Percentiles rank a stretch among this genome's conserved stretches.
Conservation (phyloP, 257 asterid genomes). For the Verbascum thapsus region DNA sequence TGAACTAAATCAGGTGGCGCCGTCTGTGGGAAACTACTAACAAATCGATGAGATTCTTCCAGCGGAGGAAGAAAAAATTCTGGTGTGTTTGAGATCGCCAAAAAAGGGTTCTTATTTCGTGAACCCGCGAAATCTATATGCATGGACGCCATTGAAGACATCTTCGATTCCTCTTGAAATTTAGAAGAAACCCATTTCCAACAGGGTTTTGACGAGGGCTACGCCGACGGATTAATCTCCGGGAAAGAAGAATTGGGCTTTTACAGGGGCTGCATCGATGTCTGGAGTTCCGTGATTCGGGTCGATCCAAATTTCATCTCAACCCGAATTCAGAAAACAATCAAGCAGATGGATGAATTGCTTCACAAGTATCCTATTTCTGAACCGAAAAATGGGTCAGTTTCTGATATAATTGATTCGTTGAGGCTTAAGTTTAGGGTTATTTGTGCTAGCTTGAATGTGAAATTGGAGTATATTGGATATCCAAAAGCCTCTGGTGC, state of each 20-base stretch:
- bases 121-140: neutral
- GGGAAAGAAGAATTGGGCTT: conserved; percentile 69
- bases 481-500: conserved; percentile 36
- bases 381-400: conserved; percentile 61
- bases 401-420: conserved; percentile 47
- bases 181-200: conserved; percentile 57
- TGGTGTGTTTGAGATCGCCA: too few species aligned
- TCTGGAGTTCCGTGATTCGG: conserved; percentile 55
- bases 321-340: conserved; percentile 39
- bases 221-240: conserved; percentile 52
- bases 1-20: too few species aligned
- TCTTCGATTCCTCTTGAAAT: conserved; percentile 51
- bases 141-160: conserved; percentile 54
- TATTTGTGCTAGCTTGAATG: conserved; percentile 55
- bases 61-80: too few species aligned
- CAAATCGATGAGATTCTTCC: too few species aligned
- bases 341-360: conserved; percentile 61
- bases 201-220: conserved; percentile 62
- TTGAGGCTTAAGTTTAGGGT: conserved; percentile 59
- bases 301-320: conserved; percentile 49
- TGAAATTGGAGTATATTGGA: conserved; percentile 55
- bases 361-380: conserved; percentile 49
- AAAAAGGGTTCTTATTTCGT: too few species aligned
- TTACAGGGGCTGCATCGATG: conserved; percentile 56
- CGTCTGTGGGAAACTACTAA: too few species aligned